Base-by-base conservation (phyloP, 1,284 basidiomycete genomes). In the Sporisorium reilianum region DNA sequence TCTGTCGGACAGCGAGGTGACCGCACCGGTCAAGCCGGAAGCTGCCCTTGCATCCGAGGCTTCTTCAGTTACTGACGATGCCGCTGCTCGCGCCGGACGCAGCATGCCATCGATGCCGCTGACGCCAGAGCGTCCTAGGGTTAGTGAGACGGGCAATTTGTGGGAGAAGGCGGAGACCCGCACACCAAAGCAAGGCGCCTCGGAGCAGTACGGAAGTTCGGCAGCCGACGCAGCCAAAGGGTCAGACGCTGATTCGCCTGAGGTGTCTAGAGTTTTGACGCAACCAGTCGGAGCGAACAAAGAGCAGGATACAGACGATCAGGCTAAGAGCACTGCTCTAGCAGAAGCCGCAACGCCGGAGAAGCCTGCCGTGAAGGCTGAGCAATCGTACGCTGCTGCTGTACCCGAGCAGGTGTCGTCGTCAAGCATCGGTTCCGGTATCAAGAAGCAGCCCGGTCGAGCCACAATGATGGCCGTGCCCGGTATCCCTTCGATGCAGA, bases 401-500 rank as follows among this genome's bases (percentile, higher is more conserved):
- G 7, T 49, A 14, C 22, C 49, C 14, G 12, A 40, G 7, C 54
- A 70, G 30, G 20, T 55, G 2, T 56, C 58, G 16, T 62, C 63
- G 34, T 55, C 68, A 12, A 55, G 41, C 25, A 46, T 58, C 22
- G 55, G 61, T 25, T 59, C 70, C 0, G 71, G 71, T 0, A 78
- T 80, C 60, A 76, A 76, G 48, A 68, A 64, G 45, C 80, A 82
- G 49, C 80, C 80, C 2, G 68, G 55, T 5, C 55, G 79, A 32
- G 75, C 79, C 11, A 54, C 75, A 4, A 82, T 82, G 80, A 82
- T 82, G 80, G 70, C 78, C 1, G 63, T 82, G 1, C 80, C 80
- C 3, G 80, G 80, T 0, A 82, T 82, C 25, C 80, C 75, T 4
- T 66, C 76, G 3, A 78, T 75, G 64, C 75, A 80, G 40, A 78